A percentile compares a stretch with the other conserved stretches of the same genome.
These are phyloP conservation scores for Sarcodon aspratus DNA, from an alignment of 768 basidiomycete species.

Conservation along the genomic window DNA sequence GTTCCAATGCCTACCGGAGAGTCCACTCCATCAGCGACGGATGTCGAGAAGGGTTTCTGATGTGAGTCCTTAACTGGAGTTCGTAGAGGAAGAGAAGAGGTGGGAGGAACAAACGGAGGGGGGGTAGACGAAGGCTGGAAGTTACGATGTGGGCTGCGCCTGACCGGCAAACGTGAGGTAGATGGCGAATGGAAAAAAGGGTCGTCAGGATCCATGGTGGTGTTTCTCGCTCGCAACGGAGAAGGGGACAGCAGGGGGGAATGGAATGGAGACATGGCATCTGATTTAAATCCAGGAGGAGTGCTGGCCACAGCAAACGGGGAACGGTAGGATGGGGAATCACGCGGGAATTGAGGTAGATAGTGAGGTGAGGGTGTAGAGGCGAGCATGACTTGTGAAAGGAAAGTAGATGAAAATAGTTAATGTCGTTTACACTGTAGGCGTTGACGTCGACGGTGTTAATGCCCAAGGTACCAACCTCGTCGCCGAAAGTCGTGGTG, in stretches of 20 bases:
- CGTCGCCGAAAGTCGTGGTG: too few relatives aligned
- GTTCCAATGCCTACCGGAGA: constrained; percentile 35
- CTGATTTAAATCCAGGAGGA: neutral
- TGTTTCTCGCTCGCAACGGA: neutral
- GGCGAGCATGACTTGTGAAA: neutral
- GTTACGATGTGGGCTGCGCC: neutral
- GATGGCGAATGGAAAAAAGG: neutral
- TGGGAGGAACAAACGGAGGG: neutral
- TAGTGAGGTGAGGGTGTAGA: neutral
- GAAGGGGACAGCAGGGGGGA: neutral
- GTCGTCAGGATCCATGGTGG: neutral
- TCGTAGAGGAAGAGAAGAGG: neutral
- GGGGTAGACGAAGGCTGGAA: neutral
- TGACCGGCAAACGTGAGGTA: neutral
- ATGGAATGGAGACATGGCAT: neutral
- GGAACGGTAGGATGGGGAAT: neutral
- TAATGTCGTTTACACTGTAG: neutral
- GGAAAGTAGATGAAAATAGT: neutral
- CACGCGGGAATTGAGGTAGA: neutral
- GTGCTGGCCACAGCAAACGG: neutral
- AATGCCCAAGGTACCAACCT: too few relatives aligned
- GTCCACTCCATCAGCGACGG: constrained; percentile 8
- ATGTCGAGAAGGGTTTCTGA: constrained; percentile 9
- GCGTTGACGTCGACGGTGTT: too few relatives aligned
- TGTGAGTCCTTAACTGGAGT: constrained; percentile 21